Evolutionary conservation across 805 yeast genomes (phyloP), one percentile per base, ranked within the genome.

Genomic region (Nematodospora valgi): DNA sequence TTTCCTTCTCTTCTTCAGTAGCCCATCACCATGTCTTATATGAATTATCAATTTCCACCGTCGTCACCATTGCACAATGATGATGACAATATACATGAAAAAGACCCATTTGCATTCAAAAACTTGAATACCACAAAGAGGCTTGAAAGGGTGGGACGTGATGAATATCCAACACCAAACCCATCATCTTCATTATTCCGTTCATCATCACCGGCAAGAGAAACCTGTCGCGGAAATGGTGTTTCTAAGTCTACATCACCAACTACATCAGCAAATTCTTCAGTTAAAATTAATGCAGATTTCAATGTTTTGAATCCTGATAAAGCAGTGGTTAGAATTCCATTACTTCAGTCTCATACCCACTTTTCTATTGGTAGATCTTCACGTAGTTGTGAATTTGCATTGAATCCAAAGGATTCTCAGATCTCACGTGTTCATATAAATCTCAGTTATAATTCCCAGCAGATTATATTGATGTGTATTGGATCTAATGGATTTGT

Each of bases 401-500:
- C 61, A 58, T 49, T 78, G 51, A 56, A 70, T 53, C 46, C 69
- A 2, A 56, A 59, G 12, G 75, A 74, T 53, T 78, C 75, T 51
- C 69, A 70, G 25, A 74, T 86, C 15, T 82, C 93, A 10, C 74
- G 95, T 34, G 68, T 70, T 8, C 95, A 86, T 56, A 68, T 81
- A 34, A 57, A 62, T 11, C 50, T 83, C 2, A 61, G 70, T 17
- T 79, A 73, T 51, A 47, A 63, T 1, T 51, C 49, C 3, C 54
- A 55, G 8, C 62, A 72, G 22, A 55, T 86, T 29, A 64, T 60
- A 11, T 54, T 91, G 33, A 73, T 73, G 29, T 91, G 97, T 57
- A 56, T 78, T 36, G 97, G 98, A 3, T 74, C 79, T 60, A 91
- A 91, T 56, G 96, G 97, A 8, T 62, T 85, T 33, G 70, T 74